Evolutionary conservation across 495 filamentous ascomycete species (phyloP), one percentile per base, ranked within the genome.

Genomic region (Hyaloscypha bicolor): DNA sequence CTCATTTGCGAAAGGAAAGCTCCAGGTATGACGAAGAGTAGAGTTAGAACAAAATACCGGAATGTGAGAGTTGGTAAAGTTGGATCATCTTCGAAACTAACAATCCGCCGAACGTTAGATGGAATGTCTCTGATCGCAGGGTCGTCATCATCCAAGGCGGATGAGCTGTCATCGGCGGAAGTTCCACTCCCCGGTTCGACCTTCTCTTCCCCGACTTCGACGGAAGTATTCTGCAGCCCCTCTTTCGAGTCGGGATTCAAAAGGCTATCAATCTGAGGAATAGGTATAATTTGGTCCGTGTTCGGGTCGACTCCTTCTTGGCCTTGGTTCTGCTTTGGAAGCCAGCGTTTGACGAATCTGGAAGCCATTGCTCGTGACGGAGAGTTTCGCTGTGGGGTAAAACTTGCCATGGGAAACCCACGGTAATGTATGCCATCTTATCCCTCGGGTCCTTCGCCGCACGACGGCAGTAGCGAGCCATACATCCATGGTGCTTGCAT

Each of bases 1-100:
- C 80, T 81, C 78, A 87, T 82, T 70, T 83, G 80, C 3, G 80
- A 83, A 12, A 86, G 69, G 65, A 86, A 82, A 4, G 84, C 84
- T 6, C 84, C 84, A 3, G 84, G 83, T 9, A 81, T 72, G 35
- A 85, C 78, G 63, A 86, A 87, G 32, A 86, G 72, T 64, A 79
- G 70, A 22, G 79, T 78, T 29, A 87, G 79, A 14, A 87, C 53
- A 69, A 86, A 85, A 67, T 85, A 86, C 25, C 85, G 81, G 70
- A 87, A 86, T 14, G 84, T 86, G 22, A 86, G 74, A 11, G 81
- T 84, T 4, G 82, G 81, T 8, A 83, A 69, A 6, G 72, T 79
- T 5, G 83, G 78, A 66, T 87, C 83, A 66, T 86, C 83, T 21
- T 76, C 78, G 65, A 86, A 74, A 72, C 78, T 82, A 60, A 86